phyloP scores from a whole-genome alignment of 768 basidiomycete species.

The Podaxis sp. region DNA sequence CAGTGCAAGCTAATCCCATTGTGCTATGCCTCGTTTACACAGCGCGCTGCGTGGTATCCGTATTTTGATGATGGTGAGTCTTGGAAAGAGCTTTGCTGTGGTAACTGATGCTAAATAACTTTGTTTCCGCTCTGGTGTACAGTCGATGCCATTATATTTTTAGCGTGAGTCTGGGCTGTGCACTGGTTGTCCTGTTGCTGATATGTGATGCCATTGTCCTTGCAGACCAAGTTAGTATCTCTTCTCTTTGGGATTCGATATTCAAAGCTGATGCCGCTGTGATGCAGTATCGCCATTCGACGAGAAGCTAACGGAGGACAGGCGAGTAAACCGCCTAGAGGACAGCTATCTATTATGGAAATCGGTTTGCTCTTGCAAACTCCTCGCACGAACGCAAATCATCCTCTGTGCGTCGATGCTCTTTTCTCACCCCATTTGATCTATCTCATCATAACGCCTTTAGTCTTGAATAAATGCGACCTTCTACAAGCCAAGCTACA shows the following conservation, averaged over 20 bases:
- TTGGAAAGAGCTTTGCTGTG: background rate
- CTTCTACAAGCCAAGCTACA: slow-evolving; percentile 69
- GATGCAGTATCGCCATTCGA: slow-evolving; percentile 73
- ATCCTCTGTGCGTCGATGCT: slow-evolving; percentile 36
- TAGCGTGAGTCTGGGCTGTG: slow-evolving; percentile 42
- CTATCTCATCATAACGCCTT: slow-evolving; percentile 1
- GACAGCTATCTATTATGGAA: slow-evolving; percentile 77
- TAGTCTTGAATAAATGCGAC: slow-evolving; percentile 69
- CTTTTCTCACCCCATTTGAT: background rate
- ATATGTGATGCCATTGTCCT: slow-evolving; percentile 3
- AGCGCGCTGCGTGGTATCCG: slow-evolving; percentile 75
- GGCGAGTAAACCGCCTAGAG: slow-evolving; percentile 66
- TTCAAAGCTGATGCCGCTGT: background rate
- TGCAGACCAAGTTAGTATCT: slow-evolving; percentile 36
- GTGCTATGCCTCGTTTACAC: slow-evolving; percentile 10
- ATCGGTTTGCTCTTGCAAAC: slow-evolving; percentile 63
- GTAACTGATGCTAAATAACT: slow-evolving; percentile 8
- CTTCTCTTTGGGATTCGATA: background rate
- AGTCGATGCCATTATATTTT: slow-evolving; percentile 82
- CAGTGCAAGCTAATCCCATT: slow-evolving; percentile 2
- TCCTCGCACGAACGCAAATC: slow-evolving; percentile 55
- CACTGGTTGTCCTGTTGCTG: slow-evolving; percentile 3
- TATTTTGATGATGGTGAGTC: slow-evolving; percentile 69
- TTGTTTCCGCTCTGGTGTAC: background rate
- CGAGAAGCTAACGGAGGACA: slow-evolving; percentile 70